Conservation (phyloP, 768 basidiomycete species). For the Lactarius psammicola region DNA sequence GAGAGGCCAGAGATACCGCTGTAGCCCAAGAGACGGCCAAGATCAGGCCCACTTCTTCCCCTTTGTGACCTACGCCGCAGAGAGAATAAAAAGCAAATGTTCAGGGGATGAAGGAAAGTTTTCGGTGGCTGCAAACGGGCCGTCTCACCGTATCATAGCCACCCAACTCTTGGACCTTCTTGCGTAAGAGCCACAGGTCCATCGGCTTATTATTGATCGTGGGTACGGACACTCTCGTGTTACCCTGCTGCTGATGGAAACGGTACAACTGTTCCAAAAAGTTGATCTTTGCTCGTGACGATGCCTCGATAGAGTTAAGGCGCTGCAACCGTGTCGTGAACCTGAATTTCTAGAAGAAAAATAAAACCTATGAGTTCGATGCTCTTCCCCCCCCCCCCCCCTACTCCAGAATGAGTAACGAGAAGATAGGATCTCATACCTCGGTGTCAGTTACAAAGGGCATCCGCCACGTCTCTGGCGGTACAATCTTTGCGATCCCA, state of each 20-base stretch:
- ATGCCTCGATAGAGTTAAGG: conserved; percentile 95
- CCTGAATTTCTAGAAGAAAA: conserved; percentile 65
- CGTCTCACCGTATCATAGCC: conserved; percentile 78
- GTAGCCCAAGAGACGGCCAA: conserved; percentile 82
- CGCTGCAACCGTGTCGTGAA: conserved; percentile 95
- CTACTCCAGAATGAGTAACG: conserved; percentile 6
- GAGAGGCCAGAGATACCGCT: conserved; percentile 78
- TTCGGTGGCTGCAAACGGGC: not conserved
- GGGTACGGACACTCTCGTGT: conserved; percentile 86
- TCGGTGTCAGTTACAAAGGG: conserved; percentile 94
- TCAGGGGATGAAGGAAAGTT: not conserved
- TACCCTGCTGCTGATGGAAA: conserved; percentile 95
- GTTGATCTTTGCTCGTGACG: conserved; percentile 94
- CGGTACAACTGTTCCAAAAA: conserved; percentile 96
- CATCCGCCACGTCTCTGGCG: conserved; percentile 92
- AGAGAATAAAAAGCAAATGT: not conserved
- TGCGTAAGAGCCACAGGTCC: conserved; percentile 90
- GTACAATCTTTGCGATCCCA: conserved; percentile 96
- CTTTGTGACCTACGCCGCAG: conserved; percentile 65
- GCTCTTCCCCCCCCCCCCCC: conserved; percentile 32
- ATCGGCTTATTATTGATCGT: conserved; percentile 90
- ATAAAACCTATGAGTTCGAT: conserved; percentile 26
- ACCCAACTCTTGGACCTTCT: conserved; percentile 86
- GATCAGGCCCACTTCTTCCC: conserved; percentile 84
- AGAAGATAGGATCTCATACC: conserved; percentile 45